Evolutionary conservation across 2,329 filamentous ascomycete genomes (phyloP).

Genomic region (Endoconidiophora laricicola): DNA sequence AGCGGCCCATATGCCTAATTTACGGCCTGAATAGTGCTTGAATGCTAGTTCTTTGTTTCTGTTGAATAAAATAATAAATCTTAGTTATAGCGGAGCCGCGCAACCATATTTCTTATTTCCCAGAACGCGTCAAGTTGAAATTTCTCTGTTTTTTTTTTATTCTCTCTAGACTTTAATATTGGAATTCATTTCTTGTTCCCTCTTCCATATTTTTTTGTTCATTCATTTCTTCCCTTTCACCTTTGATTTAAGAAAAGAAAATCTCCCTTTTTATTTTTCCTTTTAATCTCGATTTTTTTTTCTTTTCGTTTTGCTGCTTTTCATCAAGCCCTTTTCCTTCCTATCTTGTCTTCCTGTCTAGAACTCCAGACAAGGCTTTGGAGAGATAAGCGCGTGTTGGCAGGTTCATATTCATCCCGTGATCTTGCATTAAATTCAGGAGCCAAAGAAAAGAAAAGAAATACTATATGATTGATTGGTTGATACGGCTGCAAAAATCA

Average conservation of each 20-base stretch:
- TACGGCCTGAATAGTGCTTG: no score
- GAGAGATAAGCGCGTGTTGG: no score
- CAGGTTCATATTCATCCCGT: constrained; percentile 1
- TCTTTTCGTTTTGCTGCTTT: background rate
- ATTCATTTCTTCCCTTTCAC: background rate
- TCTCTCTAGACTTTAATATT: no score
- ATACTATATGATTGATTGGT: no score
- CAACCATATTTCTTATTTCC: no score
- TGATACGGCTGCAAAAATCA: no score
- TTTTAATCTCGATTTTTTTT: background rate
- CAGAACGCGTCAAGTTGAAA: background rate
- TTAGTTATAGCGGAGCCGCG: no score
- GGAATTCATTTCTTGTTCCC: no score
- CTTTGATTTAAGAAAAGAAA: background rate
- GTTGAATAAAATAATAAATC: background rate
- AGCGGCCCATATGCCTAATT: no score
- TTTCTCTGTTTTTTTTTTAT: background rate
- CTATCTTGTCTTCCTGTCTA: background rate
- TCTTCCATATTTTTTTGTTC: background rate
- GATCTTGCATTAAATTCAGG: background rate
- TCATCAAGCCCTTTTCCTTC: background rate
- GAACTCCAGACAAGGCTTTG: background rate
- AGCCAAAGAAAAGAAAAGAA: background rate
- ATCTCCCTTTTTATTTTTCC: background rate
- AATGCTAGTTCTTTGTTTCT: no score